Conservation (phyloP, 306 rosid genomes). For the Corylus americana region DNA sequence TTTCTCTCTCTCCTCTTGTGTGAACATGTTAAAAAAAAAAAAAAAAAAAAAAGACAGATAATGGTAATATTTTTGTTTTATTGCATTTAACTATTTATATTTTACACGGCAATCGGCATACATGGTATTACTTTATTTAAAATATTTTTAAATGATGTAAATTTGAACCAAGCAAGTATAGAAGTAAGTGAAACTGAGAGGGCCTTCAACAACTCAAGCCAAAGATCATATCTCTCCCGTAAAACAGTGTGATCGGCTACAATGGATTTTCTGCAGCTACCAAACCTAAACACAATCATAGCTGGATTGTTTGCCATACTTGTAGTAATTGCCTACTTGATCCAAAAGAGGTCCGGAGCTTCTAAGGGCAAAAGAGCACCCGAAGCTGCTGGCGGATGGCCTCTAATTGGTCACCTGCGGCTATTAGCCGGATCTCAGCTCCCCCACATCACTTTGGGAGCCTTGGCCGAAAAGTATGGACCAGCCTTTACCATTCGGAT, state of each 20-base stretch:
- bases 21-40: too few species aligned
- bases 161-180: too few species aligned
- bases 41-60: too few species aligned
- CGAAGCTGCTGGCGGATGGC: slow-evolving; percentile 61
- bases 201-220: not conserved
- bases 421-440: slow-evolving; percentile 37
- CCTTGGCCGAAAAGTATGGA: slow-evolving; percentile 45
- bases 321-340: slow-evolving; percentile 15
- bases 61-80: too few species aligned
- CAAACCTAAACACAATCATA: not conserved
- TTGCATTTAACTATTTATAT: too few species aligned
- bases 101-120: too few species aligned
- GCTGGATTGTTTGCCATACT: slow-evolving; percentile 21
- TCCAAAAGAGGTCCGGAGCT: not conserved
- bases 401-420: slow-evolving; percentile 61
- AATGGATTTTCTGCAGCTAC: slow-evolving; percentile 18
- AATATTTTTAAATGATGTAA: too few species aligned
- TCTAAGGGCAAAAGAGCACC: slow-evolving; percentile 30
- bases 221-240: not conserved
- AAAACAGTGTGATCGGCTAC: too few species aligned
- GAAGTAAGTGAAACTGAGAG: not conserved
- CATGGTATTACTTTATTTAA: too few species aligned
- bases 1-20: too few species aligned
- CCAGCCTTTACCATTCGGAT: slow-evolving; percentile 34
- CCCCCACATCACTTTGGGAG: slow-evolving; percentile 44